Base-by-base conservation (phyloP, 2,329 filamentous ascomycete genomes). In the Dothistroma pini region DNA sequence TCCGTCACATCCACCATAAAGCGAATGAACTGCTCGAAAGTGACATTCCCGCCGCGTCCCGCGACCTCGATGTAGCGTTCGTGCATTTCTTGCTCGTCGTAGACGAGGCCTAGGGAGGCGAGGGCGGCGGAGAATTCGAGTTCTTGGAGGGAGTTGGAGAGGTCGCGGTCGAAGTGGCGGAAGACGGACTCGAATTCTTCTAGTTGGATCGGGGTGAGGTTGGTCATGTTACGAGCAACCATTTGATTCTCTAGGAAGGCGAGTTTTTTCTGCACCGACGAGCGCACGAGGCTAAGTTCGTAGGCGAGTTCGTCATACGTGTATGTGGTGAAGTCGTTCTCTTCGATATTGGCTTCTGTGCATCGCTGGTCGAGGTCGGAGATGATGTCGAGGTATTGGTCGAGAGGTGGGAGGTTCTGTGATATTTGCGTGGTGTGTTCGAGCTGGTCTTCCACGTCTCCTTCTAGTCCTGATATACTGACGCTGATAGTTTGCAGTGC, bases 1-100 rank as follows among this genome's bases (percentile, higher is more conserved):
- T 99, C 95, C 12, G 95, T 99, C 54, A 97, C 95, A 69, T 96
- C 91, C 53, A 99, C 95, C 95, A 99, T 99, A 82, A 99, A 99
- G 44, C 91, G 88, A 75, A 99, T 99, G 74, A 99, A 99, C 77
- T 97, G 93, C 79, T 99, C 95, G 73, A 99, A 99, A 4, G 90
- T 95, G 56, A 99, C 95, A 52, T 60, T 69, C 66, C 89, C 85
- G 75, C 88, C 89, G 66, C 81, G 84, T 38, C 86, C 91, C 25
- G 71, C 70, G n/a, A 93, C 96, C 57, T 93, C 89, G 55, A 89
- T 73, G 77, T 97, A 99, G 69, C 93, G 93, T 57, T 93, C 88
- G 75, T 97, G 93, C 95, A 97, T 99, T 80, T 99, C 95, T 29
- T 93, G 89, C 74, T 97, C 95, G 68, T 96, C 95, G 72, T 97